Conservation (phyloP, 768 basidiomycete species). For the Pulveroboletus sp. region DNA sequence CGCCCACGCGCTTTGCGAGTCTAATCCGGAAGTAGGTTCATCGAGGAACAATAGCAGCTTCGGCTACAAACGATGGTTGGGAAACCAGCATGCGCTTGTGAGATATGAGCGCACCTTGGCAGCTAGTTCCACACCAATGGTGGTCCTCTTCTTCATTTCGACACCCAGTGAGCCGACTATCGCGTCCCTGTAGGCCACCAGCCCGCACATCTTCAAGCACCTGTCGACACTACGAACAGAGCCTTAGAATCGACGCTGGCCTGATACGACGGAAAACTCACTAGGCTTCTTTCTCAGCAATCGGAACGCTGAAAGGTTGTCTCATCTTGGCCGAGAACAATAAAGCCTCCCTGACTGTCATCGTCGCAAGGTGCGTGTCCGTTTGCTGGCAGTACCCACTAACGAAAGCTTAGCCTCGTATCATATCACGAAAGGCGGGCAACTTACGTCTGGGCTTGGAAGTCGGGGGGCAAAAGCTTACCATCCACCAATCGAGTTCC, state of each 20-base stretch:
- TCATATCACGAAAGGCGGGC: too few relatives aligned
- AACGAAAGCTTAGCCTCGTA: not conserved
- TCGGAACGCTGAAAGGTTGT: slow-evolving; percentile 62
- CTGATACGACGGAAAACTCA: slow-evolving; percentile 31
- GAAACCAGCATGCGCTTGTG: not conserved
- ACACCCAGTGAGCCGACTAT: slow-evolving; percentile 64
- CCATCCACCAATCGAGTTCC: slow-evolving; percentile 47
- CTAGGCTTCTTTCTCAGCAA: slow-evolving; percentile 77
- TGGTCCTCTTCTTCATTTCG: slow-evolving; percentile 76
- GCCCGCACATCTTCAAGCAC: slow-evolving; percentile 58
- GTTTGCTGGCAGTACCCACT: slow-evolving; percentile 86
- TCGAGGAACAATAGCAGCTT: slow-evolving; percentile 80
- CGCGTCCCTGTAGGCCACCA: slow-evolving; percentile 63
- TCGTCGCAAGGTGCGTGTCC: slow-evolving; percentile 71
- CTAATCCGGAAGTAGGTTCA: slow-evolving; percentile 85
- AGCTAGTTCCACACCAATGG: slow-evolving; percentile 84
- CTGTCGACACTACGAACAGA: slow-evolving; percentile 45
- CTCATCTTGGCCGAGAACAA: slow-evolving; percentile 76
- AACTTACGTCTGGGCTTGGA: slow-evolving; percentile 51
- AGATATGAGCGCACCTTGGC: slow-evolving; percentile 47
- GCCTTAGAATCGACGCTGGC: not conserved
- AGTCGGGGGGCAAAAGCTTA: slow-evolving; percentile 42
- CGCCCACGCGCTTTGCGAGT: slow-evolving; percentile 84
- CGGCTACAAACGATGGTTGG: slow-evolving; percentile 40
- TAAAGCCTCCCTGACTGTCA: slow-evolving; percentile 78